A percentile compares a stretch with the other conserved stretches of the same genome.
These are phyloP conservation scores for Leccinum subspadiceum DNA, from an alignment of 1,284 basidiomycete genomes.

Conservation along the genomic window DNA sequence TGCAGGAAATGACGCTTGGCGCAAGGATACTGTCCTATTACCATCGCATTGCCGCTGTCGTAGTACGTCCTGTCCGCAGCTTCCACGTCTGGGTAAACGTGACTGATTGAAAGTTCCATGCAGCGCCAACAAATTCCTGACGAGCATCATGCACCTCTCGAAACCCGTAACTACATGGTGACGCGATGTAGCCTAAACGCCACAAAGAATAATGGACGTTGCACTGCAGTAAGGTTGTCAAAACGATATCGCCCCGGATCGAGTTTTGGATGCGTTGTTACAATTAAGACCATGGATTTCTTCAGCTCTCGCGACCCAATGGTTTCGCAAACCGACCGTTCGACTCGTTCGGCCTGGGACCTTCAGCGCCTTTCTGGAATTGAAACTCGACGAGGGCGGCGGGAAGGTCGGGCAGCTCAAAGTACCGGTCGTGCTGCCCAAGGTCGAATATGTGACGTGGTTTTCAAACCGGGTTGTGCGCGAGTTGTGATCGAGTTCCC, in stretches of 20 bases:
- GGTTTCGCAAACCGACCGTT: background rate
- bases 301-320: background rate
- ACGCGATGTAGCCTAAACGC: no score
- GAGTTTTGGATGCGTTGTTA: background rate
- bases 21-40: constrained; percentile 78
- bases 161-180: no score
- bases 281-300: background rate
- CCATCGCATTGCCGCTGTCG: no score
- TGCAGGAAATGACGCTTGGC: constrained; percentile 3
- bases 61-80: no score
- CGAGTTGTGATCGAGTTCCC: background rate
- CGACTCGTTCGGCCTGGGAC: background rate
- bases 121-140: no score
- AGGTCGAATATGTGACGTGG: background rate
- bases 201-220: no score
- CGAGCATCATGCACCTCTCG: no score
- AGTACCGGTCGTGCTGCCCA: background rate
- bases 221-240: no score
- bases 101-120: no score
- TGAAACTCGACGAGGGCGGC: background rate
- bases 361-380: background rate
- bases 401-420: background rate
- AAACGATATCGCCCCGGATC: background rate
- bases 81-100: no score
- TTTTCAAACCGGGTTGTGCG: background rate